Evolutionary conservation across 2,329 filamentous ascomycete genomes (phyloP).

Genomic region (Colletotrichum acutatum): DNA sequence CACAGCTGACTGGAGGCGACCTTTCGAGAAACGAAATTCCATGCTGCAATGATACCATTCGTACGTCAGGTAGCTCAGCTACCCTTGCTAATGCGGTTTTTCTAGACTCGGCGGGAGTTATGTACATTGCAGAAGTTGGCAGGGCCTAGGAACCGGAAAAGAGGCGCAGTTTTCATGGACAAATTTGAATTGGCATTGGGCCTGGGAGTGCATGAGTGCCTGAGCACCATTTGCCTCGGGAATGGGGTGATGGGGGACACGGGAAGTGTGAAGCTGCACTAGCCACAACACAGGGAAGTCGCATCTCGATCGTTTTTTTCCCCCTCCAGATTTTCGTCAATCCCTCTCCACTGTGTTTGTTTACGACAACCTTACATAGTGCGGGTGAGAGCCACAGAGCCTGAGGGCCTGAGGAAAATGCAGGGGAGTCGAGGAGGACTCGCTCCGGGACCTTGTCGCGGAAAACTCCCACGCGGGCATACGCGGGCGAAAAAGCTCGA

Average conservation of each 20-base stretch:
- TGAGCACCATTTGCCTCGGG: neutral
- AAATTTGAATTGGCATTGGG: neutral
- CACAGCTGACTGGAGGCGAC: neutral
- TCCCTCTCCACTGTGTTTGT: neutral
- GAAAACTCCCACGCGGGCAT: neutral
- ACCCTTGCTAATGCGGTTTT: neutral
- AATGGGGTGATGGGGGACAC: neutral
- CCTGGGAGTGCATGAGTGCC: no score
- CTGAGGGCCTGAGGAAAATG: no score
- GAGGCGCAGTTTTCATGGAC: neutral
- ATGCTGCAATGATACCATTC: constrained; percentile 15
- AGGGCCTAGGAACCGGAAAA: constrained; percentile 28
- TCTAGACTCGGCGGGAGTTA: neutral
- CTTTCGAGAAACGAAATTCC: neutral
- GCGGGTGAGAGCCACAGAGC: neutral
- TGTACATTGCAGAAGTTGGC: constrained; percentile 23
- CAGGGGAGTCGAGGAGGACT: constrained; percentile 9
- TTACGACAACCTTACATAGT: neutral
- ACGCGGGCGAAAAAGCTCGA: neutral
- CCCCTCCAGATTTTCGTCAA: neutral
- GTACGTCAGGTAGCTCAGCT: constrained; percentile 16
- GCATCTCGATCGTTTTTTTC: constrained; percentile 3
- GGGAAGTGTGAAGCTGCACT: no score
- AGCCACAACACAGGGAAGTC: neutral
- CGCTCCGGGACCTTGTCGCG: constrained; percentile 5